Base-by-base conservation (phyloP, 2,329 filamentous ascomycete genomes). In the Fusarium sacchari region DNA sequence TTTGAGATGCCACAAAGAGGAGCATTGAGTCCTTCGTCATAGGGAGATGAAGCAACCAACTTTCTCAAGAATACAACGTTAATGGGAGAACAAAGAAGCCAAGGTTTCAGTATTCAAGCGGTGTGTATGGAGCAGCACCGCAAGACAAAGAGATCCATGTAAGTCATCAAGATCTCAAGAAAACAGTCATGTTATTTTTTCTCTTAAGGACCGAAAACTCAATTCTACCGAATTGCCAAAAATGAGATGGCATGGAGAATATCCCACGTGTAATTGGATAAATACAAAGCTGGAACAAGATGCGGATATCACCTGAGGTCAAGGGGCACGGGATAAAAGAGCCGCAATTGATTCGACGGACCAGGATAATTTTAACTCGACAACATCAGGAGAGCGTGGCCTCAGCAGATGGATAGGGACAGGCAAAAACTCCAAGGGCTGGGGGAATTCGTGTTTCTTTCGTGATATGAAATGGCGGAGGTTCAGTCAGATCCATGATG, bases 291-390 rank as follows among this genome's bases (percentile, higher is more conserved):
- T 49, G 43, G 39, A 49, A 63, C 34, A 46, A 55, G 44, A 61
- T 57, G 75, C 60, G 60, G 42, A 36, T 53, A 73, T 75, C 73
- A 68, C 55, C 64, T 67, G 71, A 77, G 62, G 37, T 30, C 30
- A 37, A 28, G 56, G 60, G 40, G 60, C 64, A 73, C 57, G 63
- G 60, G 75, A 55, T 60, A 49, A 44, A 56, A 50, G 30, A 43
- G 57, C 58, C 57, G 67, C 62, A 65, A 55, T 56, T 74, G 67
- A 74, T 76, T 74, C 74, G 53, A 53, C 34, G 17, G 53, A 50
- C 34, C 34, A 15, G 42, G 26, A 55, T 49, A 52, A 47, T 44
- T 44, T 49, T 30, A 39, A 28, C 44, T 64, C n/a, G 20, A 42
- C 49, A 42, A 42, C n/a, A 52, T 69, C 71, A 69, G 64, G 64